Percentiles rank a stretch among this genome's conserved stretches.
phyloP scores from a whole-genome alignment of 495 filamentous ascomycete species.

The Rhypophila decipiens region DNA sequence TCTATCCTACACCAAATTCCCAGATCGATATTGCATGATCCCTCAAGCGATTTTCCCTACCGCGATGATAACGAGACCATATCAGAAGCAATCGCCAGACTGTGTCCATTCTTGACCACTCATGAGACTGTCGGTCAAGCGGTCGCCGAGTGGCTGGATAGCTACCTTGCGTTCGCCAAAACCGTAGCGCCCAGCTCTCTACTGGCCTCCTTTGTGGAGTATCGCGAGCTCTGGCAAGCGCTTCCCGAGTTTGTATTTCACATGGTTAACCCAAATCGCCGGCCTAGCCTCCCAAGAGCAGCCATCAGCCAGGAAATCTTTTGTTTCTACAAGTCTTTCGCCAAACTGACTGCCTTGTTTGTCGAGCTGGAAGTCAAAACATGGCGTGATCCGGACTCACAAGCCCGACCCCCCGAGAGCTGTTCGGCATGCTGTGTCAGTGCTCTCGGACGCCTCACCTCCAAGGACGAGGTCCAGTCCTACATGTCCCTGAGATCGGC shows the following conservation, averaged over 20 bases:
- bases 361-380: conserved; percentile 21
- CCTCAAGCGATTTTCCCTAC: conserved; percentile 34
- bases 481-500: conserved; percentile 16
- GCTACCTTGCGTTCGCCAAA: conserved; percentile 28
- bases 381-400: conserved; percentile 2
- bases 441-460: conserved; percentile 21
- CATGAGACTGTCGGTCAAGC: conserved; percentile 30
- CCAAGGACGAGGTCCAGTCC: conserved; percentile 22
- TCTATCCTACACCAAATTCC: conserved; percentile 16
- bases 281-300: background rate
- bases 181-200: conserved; percentile 12
- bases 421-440: conserved; percentile 24
- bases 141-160: conserved; percentile 38
- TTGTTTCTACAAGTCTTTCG: conserved; percentile 26
- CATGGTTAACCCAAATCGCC: conserved; percentile 19
- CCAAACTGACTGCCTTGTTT: conserved; percentile 23
- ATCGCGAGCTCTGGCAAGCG: conserved; percentile 32
- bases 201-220: conserved; percentile 30
- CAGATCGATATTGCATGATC: conserved; percentile 18
- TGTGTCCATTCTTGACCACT: conserved; percentile 32
- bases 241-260: conserved; percentile 14
- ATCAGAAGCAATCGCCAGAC: conserved; percentile 28
- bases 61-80: conserved; percentile 30
- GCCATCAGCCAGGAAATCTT: conserved; percentile 18
- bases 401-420: conserved; percentile 18